A percentile compares a stretch with the other conserved stretches of the same genome.
These are phyloP conservation scores for Lodderomyces theae DNA, from an alignment of 1,139 yeast genomes.

Conservation along the genomic window DNA sequence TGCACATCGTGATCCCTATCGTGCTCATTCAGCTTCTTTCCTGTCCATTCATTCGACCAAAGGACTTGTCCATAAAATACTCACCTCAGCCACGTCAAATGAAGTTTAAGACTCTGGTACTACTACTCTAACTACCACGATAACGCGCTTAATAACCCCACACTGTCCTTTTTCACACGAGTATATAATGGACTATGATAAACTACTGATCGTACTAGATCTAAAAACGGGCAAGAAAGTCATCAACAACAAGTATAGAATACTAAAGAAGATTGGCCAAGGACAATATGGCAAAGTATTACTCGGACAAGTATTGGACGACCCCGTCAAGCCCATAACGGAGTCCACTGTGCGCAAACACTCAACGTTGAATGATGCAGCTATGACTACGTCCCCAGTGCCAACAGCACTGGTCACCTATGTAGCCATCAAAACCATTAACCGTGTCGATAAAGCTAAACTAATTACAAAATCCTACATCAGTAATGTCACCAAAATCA, in stretches of 20 bases:
- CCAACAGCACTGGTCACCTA: slow-evolving; percentile 5
- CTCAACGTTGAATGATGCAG: neutral
- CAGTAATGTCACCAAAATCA: slow-evolving; percentile 42
- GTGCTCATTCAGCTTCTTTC: too few species aligned
- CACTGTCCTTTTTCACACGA: too few species aligned
- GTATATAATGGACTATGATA: slow-evolving; percentile 27
- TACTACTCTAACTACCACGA: too few species aligned
- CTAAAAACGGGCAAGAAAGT: slow-evolving; percentile 29
- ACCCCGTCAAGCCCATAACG: too few species aligned
- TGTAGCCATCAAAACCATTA: slow-evolving; percentile 48
- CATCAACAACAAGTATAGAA: slow-evolving; percentile 34
- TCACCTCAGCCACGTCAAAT: too few species aligned
- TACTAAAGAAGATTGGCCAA: slow-evolving; percentile 41
- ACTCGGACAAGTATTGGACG: slow-evolving; percentile 26
- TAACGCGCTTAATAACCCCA: too few species aligned
- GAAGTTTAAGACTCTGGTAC: too few species aligned
- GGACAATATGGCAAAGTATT: slow-evolving; percentile 47
- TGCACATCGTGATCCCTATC: too few species aligned
- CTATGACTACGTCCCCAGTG: neutral
- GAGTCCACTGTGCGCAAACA: neutral
- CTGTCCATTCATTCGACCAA: too few species aligned
- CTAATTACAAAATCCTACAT: slow-evolving; percentile 42
- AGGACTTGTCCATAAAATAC: too few species aligned
- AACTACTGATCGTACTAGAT: slow-evolving; percentile 32
- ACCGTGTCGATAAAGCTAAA: slow-evolving; percentile 39